Base-by-base conservation (phyloP, 441 rosid species). In the Pelargonium fulgidum region DNA sequence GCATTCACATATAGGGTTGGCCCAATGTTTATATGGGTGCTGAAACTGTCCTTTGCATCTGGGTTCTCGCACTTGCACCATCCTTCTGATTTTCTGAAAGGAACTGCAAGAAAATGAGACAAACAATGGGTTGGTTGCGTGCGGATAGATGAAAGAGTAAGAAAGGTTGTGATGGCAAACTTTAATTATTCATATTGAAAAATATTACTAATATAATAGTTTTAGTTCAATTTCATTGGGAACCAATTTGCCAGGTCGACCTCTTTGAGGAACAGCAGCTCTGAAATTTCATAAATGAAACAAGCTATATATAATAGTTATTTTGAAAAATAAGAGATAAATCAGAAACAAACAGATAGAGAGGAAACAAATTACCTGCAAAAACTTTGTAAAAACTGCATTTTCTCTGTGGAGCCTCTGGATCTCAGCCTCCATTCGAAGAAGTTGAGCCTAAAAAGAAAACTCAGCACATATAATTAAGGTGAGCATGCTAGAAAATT, bases 381-480 rank as follows among this genome's bases (percentile, higher is more conserved):
- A 3, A 29, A 20, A 9, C 63, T 58, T 58, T 22, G 11, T 58
- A 9, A 3, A 22, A 3, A 8, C 13, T 58, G 63, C 29, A 20
- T 58, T 58, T 24, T 19, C 63, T 20, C 20, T 11, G 22, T 24
- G 29, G 63, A 58, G 63, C 22, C 63, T 58, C 33, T 58, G 9
- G 29, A 20, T 8, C 63, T 58, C 63, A 5, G 29, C 63, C n/a
- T 58, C 29, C 63, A 58, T 58, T 58, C 20, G 63, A 58, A 58
- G 63, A 58, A 20, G 9, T 22, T 58, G 29, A 8, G 26, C 33
- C 63, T 58, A 8, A 58, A 58, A 20, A 20, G 63, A 10, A 20
- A 58, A 52, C 14, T 11, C n/a, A 48, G 4, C 54, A 48, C 3
- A 48, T 11, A 48, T n/a, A n/a, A n/a, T n/a, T 44, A 44, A 44